Evolutionary conservation across 352 stramenopile genomes (phyloP), one percentile per base, ranked within the genome.

Genomic region (Pythium rishiriense): DNA sequence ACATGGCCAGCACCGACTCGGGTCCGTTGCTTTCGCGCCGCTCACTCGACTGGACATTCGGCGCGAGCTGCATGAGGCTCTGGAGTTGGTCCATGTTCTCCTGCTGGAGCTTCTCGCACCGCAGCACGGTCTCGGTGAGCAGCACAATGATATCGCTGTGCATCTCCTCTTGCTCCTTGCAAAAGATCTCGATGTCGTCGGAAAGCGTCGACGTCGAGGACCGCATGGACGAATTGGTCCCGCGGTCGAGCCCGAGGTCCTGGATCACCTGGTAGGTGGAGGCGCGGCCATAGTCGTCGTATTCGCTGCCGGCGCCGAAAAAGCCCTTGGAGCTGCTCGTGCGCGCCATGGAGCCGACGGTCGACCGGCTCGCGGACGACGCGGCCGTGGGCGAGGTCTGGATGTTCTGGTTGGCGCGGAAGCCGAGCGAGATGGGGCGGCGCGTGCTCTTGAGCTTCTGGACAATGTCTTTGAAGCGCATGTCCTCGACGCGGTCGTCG

Each of bases 11-110:
- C 31, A 56, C 35, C 19, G 52, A 41, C 41, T 69, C 39, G 12
- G 72, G 70, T 19, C 55, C 61, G 42, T 69, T 63, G 61, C 63
- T 76, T 15, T 12, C 39, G 25, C 19, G 25, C 48, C 12, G 56
- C 43, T 51, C 68, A 49, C 10, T 47, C 29, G 62, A 43, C 45
- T 65, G 48, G 14, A 76, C 73, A 52, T 62, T 78, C 2, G 68
- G 70, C 26, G 81, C 78, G 21, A 91, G 65, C 51, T 94, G 80
- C 81, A 94, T 87, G 62, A 87, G 79, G 61, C 85, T 87, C 68
- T 92, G 80, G n/a, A 94, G 74, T 62, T 94, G 83, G 61, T 94
- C 85, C 37, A 93, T 55, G 46, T 90, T 87, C 60, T 94, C 81
- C 68, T 92, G 83, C 67, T 94, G 83, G 9, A 94, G 64, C 35